Conservation (phyloP, 306 rosid genomes). For the Medicago arabica region DNA sequence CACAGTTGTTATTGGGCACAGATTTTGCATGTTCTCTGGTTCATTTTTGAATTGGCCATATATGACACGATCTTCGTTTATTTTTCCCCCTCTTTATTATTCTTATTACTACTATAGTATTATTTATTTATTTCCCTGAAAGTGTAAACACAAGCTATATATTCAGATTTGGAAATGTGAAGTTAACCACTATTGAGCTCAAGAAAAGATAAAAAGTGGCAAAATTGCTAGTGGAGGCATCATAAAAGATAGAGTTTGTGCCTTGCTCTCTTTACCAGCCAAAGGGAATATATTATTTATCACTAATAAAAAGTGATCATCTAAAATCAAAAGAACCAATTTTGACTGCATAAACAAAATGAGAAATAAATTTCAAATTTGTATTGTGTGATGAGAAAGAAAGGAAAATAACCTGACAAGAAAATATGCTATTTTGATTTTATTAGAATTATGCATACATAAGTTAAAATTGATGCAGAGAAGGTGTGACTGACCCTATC, state of each 20-base stretch:
- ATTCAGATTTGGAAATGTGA: constrained; percentile 3
- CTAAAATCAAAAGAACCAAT: not conserved
- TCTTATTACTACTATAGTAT: not conserved
- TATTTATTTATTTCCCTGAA: not conserved
- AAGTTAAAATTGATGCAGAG: not conserved
- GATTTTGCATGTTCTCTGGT: not conserved
- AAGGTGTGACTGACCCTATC: not conserved
- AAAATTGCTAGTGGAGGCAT: constrained; percentile 35
- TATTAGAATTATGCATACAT: too few relatives aligned
- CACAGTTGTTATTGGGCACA: not conserved
- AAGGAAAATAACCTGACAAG: not conserved
- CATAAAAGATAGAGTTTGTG: constrained; percentile 42
- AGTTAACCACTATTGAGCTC: not conserved
- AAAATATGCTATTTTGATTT: too few relatives aligned
- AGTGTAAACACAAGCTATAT: not conserved
- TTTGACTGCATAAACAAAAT: not conserved
- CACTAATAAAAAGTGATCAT: too few relatives aligned
- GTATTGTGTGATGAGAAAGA: not conserved
- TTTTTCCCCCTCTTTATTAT: not conserved
- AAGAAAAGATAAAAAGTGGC: constrained; percentile 36
- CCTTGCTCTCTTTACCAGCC: constrained; percentile 39
- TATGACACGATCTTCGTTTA: not conserved
- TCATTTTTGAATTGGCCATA: not conserved
- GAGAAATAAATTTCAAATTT: not conserved
- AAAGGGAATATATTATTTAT: constrained; percentile 12